phyloP scores from a whole-genome alignment of 2,329 filamentous ascomycete species.

The Dactylellina haptotyla region DNA sequence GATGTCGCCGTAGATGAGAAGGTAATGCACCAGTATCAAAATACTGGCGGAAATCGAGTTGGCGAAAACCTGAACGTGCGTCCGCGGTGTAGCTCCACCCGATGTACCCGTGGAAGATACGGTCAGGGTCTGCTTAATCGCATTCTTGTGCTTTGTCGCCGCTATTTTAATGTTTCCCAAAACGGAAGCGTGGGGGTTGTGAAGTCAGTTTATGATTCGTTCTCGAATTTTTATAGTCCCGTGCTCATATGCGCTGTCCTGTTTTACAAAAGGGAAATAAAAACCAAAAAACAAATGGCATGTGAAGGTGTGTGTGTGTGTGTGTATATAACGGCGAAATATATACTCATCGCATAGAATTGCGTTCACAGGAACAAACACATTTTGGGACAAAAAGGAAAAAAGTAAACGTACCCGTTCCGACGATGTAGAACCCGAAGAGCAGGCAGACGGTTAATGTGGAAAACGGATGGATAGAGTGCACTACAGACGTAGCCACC shows the following conservation, averaged over 20 bases:
- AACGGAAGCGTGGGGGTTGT: too few species aligned
- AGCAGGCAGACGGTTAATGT: constrained; percentile 35
- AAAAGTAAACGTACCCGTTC: constrained; percentile 28
- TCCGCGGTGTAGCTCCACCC: constrained; percentile 50
- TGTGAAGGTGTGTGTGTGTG: constrained; percentile 13
- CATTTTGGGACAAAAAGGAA: constrained; percentile 74
- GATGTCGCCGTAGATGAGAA: constrained; percentile 70
- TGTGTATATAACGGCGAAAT: background rate
- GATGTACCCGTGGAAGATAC: constrained; percentile 73
- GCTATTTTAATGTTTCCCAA: constrained; percentile 1
- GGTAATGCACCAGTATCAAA: constrained; percentile 65
- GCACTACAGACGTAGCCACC: constrained; percentile 76
- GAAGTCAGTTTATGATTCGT: too few species aligned
- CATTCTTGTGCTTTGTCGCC: constrained; percentile 77
- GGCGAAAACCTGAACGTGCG: constrained; percentile 71
- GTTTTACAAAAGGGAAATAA: too few species aligned
- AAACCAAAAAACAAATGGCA: too few species aligned
- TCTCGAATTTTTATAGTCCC: too few species aligned
- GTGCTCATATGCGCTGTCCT: too few species aligned
- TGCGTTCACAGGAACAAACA: background rate
- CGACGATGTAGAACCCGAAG: constrained; percentile 43
- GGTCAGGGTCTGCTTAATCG: constrained; percentile 83
- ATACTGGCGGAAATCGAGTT: constrained; percentile 84
- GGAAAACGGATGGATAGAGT: constrained; percentile 92
- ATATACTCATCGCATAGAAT: constrained; percentile 67